These are phyloP conservation scores for Coemansia sp. DNA, from an alignment of 192 early-diverging fungal species.

Conservation along the genomic window DNA sequence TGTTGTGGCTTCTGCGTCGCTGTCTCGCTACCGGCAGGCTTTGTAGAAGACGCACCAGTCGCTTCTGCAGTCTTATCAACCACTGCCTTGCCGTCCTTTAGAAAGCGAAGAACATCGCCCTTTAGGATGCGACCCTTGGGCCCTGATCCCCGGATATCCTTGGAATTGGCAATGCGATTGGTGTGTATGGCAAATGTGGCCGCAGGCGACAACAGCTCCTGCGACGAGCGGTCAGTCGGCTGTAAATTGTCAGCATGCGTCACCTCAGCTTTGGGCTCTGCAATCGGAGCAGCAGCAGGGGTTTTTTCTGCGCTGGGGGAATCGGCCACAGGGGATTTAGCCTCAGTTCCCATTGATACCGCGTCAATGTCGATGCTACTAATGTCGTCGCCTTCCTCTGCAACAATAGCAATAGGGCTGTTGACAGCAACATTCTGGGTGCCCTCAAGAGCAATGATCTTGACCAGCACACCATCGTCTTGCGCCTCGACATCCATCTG, in stretches of 20 bases:
- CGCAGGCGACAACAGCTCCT: slow-evolving; percentile 36
- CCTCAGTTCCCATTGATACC: slow-evolving; percentile 8
- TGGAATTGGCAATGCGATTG: slow-evolving; percentile 47
- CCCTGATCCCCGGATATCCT: slow-evolving; percentile 55
- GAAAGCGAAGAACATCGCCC: slow-evolving; percentile 69
- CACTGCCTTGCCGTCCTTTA: slow-evolving; percentile 47
- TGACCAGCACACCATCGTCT: slow-evolving; percentile 95
- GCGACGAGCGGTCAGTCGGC: slow-evolving; percentile 16
- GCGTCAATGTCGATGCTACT: slow-evolving; percentile 70
- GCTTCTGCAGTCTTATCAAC: slow-evolving; percentile 36
- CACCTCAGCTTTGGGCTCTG: slow-evolving; percentile 27
- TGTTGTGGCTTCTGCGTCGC: neutral
- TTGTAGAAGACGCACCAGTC: neutral
- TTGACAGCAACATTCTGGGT: slow-evolving; percentile 71
- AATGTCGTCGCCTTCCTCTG: slow-evolving; percentile 87
- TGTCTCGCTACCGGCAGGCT: slow-evolving; percentile 5
- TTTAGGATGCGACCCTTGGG: slow-evolving; percentile 73
- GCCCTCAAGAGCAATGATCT: slow-evolving; percentile 75
- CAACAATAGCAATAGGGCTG: slow-evolving; percentile 77
- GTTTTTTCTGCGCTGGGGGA: neutral
- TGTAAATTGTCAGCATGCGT: slow-evolving; percentile 18
- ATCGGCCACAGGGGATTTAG: neutral
- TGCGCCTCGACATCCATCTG: slow-evolving; percentile 99
- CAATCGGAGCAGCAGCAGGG: slow-evolving; percentile 4
- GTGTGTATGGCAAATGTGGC: slow-evolving; percentile 50